Evolutionary conservation across 305 asterid genomes (phyloP).

Genomic region (Plantago coronopus): DNA sequence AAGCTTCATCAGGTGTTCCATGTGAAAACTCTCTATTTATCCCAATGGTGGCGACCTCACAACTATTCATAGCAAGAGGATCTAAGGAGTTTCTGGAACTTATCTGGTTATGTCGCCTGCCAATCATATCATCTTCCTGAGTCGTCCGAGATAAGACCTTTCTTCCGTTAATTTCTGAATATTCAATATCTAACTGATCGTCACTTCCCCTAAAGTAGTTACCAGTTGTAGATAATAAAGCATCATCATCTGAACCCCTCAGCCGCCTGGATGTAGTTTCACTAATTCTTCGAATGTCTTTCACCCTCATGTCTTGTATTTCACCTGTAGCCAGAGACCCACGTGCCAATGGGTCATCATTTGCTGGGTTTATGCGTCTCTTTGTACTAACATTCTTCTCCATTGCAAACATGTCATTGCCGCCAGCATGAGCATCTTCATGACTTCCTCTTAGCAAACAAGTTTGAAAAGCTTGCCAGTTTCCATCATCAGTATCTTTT

Average conservation of each 20-base stretch:
- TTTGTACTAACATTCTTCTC: slow-evolving; percentile 51
- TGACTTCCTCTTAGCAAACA: slow-evolving; percentile 61
- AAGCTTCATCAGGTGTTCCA: slow-evolving; percentile 66
- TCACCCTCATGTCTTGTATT: slow-evolving; percentile 42
- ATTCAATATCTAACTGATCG: slow-evolving; percentile 42
- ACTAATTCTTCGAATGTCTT: slow-evolving; percentile 41
- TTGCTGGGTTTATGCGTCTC: slow-evolving; percentile 35
- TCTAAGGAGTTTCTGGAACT: slow-evolving; percentile 46
- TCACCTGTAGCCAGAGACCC: slow-evolving; percentile 37
- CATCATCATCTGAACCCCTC: slow-evolving; percentile 46
- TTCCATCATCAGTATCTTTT: slow-evolving; percentile 58
- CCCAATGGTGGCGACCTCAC: slow-evolving; percentile 33
- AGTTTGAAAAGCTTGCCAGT: slow-evolving; percentile 91
- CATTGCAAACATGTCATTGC: slow-evolving; percentile 44
- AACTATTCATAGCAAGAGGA: slow-evolving; percentile 45
- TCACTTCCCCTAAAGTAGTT: slow-evolving; percentile 33
- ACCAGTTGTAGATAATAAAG: slow-evolving; percentile 34
- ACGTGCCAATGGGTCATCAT: slow-evolving; percentile 50
- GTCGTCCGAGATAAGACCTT: slow-evolving; percentile 42
- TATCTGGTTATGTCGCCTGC: slow-evolving; percentile 37
- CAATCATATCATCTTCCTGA: slow-evolving; percentile 58
- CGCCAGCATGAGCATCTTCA: slow-evolving; percentile 44
- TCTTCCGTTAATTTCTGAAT: slow-evolving; percentile 52
- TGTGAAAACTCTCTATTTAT: slow-evolving; percentile 43
- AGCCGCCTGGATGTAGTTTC: slow-evolving; percentile 39